These are phyloP conservation scores for Pseudogymnoascus sp. DNA, from an alignment of 2,329 filamentous ascomycete species.

Conservation along the genomic window DNA sequence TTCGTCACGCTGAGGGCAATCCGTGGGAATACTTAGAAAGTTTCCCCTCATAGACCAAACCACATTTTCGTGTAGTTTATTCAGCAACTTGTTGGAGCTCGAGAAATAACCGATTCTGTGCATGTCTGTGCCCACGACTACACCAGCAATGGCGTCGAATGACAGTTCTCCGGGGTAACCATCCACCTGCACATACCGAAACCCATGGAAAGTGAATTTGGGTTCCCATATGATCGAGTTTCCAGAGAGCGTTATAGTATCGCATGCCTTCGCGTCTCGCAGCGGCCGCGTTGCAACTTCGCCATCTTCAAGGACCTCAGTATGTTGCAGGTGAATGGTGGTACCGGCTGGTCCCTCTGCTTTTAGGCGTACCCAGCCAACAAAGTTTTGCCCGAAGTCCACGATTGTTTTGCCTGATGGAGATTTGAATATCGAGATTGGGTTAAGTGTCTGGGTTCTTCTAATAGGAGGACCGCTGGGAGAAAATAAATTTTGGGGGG, in stretches of 20 bases:
- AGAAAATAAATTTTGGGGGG: conserved; percentile 30
- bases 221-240: conserved; percentile 30
- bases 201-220: conserved; percentile 42
- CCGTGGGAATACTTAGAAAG: conserved; percentile 50
- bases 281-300: conserved; percentile 34
- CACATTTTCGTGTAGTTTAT: conserved; percentile 37
- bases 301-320: conserved; percentile 35
- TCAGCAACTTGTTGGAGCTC: conserved; percentile 30
- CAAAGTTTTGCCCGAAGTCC: not conserved
- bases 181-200: conserved; percentile 37
- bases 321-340: conserved; percentile 30
- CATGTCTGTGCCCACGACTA: conserved; percentile 37
- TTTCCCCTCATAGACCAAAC: conserved; percentile 45
- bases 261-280: conserved; percentile 29
- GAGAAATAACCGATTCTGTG: conserved; percentile 23
- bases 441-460: conserved; percentile 25
- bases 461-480: conserved; percentile 39
- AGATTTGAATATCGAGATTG: not conserved
- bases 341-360: conserved; percentile 11
- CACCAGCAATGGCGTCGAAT: conserved; percentile 16
- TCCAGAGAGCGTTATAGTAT: conserved; percentile 28
- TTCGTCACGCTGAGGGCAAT: conserved; percentile 51
- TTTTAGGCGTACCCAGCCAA: not conserved
- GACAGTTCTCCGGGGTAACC: conserved; percentile 26
- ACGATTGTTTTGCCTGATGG: not conserved